A percentile compares a stretch with the other conserved stretches of the same genome.
phyloP scores from a whole-genome alignment of 306 rosid genomes.

The Notholithocarpus densiflorus region DNA sequence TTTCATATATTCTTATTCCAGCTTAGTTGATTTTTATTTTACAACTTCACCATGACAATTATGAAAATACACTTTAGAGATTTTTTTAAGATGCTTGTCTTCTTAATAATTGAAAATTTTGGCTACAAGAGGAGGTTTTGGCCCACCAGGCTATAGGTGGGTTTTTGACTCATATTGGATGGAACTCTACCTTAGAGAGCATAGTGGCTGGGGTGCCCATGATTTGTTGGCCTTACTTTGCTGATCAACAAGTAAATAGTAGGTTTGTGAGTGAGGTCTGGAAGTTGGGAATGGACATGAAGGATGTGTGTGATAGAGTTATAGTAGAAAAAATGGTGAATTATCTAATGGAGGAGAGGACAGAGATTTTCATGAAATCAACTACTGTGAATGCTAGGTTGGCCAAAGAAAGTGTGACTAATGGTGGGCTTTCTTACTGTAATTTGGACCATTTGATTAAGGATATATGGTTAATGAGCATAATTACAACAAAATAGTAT shows the following conservation, averaged over 20 bases:
- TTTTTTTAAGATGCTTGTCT: no score
- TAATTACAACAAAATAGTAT: no score
- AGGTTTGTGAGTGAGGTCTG: constrained; percentile 34
- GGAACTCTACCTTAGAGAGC: background rate
- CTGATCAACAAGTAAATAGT: constrained; percentile 29
- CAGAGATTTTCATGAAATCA: constrained; percentile 19
- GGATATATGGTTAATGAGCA: background rate
- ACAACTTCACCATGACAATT: no score
- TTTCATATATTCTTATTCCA: no score
- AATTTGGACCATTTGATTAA: constrained; percentile 21
- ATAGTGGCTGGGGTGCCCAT: background rate
- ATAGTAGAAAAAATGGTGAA: constrained; percentile 21
- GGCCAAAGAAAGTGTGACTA: constrained; percentile 11
- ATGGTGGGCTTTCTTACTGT: constrained; percentile 31
- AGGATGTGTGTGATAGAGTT: constrained; percentile 24
- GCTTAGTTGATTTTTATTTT: no score
- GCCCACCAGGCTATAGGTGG: constrained; percentile 28
- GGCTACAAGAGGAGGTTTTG: no score
- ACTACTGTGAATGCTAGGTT: constrained; percentile 8
- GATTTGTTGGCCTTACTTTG: constrained; percentile 36
- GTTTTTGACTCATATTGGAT: constrained; percentile 29
- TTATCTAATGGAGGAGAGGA: constrained; percentile 22
- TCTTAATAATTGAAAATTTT: no score
- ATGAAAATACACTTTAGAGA: no score
- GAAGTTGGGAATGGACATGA: constrained; percentile 41